These are phyloP conservation scores for Flaveria floridana DNA, from an alignment of 140 eudicot species.

Conservation along the genomic window DNA sequence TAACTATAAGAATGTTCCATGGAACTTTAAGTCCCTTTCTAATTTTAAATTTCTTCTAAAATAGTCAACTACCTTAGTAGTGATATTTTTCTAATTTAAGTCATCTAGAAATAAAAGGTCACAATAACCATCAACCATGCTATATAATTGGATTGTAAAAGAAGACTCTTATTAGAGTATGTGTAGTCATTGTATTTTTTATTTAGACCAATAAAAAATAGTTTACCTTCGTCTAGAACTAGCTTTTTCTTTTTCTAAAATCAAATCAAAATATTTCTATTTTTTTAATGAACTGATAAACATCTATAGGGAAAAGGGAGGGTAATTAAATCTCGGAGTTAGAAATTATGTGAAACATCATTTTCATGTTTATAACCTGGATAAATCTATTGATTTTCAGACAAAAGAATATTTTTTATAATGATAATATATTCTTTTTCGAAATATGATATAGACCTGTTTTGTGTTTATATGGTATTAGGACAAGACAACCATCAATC, in stretches of 20 bases:
- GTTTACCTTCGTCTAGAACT: neutral
- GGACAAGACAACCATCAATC: slow-evolving; percentile 15
- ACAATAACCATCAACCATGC: no score
- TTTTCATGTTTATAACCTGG: neutral
- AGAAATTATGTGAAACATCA: no score
- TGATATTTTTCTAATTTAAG: no score
- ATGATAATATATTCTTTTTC: neutral
- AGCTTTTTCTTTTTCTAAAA: no score
- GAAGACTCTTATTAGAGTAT: no score
- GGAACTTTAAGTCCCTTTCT: no score
- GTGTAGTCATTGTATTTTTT: neutral
- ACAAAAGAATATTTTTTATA: neutral
- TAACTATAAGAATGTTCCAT: no score
- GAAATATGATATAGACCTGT: neutral
- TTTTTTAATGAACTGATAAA: neutral
- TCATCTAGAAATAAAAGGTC: no score
- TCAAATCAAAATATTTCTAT: neutral
- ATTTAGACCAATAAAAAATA: neutral
- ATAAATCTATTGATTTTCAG: neutral
- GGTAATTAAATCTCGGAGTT: neutral
- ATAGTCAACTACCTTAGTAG: no score
- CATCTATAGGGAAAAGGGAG: neutral
- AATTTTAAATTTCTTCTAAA: no score
- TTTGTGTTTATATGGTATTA: slow-evolving; percentile 13
- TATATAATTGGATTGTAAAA: no score